Evolutionary conservation across 441 rosid species (phyloP).

Genomic region (Adansonia gregorii): DNA sequence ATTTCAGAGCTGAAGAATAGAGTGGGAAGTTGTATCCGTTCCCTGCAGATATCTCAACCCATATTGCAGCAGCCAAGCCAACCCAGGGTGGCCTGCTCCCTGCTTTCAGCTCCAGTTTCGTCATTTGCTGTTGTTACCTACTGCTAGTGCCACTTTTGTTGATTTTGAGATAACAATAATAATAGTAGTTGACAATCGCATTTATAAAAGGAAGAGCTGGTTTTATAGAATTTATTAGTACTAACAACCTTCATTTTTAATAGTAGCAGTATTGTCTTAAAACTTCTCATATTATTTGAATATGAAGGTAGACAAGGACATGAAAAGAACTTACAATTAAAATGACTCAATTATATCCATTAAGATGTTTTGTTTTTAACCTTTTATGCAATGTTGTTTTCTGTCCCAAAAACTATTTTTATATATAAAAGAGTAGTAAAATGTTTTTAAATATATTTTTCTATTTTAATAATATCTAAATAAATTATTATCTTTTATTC

Average conservation of each 20-base stretch:
- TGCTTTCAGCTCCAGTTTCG: constrained; percentile 55
- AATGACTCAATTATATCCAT: background rate
- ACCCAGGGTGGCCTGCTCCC: constrained; percentile 98
- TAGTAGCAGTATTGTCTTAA: background rate
- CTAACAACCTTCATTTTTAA: background rate
- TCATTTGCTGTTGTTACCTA: background rate
- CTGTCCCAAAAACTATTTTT: no score
- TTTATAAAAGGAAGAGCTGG: background rate
- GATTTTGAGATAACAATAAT: no score
- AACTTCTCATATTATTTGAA: background rate
- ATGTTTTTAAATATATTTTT: no score
- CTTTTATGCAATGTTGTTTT: no score
- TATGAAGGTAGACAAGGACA: background rate
- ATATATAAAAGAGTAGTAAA: no score
- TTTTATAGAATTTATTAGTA: background rate
- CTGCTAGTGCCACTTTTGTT: no score
- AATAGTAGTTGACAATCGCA: background rate
- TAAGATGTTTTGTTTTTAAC: no score
- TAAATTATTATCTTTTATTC: no score
- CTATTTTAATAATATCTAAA: no score
- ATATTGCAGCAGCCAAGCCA: constrained; percentile 88
- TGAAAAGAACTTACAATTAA: background rate
- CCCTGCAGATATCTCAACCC: constrained; percentile 85
- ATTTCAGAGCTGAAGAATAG: constrained; percentile 78
- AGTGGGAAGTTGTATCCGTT: constrained; percentile 79